These are phyloP conservation scores for Dacryopinax primogenitus DNA, from an alignment of 768 basidiomycete species.

Conservation along the genomic window DNA sequence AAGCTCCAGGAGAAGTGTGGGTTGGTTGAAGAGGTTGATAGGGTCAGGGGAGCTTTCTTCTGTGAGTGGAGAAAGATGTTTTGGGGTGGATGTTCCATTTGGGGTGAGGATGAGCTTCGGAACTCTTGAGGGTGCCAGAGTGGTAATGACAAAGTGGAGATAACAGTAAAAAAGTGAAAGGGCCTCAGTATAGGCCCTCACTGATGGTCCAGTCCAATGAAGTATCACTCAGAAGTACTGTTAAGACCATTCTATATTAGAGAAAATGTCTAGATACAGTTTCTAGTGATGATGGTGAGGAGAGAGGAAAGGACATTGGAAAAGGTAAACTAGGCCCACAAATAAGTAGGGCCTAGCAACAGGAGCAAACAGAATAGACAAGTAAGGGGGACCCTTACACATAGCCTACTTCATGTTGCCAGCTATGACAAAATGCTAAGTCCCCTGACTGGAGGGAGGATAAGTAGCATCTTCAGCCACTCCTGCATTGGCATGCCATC, in stretches of 20 bases:
- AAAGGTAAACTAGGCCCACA: too few relatives aligned
- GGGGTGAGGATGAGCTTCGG: background rate
- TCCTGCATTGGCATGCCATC: too few relatives aligned
- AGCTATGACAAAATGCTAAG: too few relatives aligned
- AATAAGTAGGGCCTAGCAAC: too few relatives aligned
- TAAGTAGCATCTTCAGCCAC: too few relatives aligned
- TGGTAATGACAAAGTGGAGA: background rate
- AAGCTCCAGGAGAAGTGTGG: background rate
- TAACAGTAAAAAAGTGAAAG: conserved; percentile 1
- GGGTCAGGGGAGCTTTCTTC: background rate
- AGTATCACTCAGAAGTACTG: background rate
- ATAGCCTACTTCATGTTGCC: too few relatives aligned
- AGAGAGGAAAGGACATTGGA: too few relatives aligned
- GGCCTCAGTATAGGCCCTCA: background rate
- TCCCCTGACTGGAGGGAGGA: too few relatives aligned
- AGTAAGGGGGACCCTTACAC: too few relatives aligned
- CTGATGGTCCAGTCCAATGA: background rate
- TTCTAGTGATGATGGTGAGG: too few relatives aligned
- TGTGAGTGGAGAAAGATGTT: background rate
- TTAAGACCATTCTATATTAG: background rate
- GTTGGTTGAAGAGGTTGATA: background rate
- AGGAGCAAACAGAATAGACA: too few relatives aligned
- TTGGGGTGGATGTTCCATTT: background rate
- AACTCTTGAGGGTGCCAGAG: background rate
- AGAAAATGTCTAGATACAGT: background rate